A percentile compares a stretch with the other conserved stretches of the same genome.
These are phyloP conservation scores for Pythium folliculosum DNA, from an alignment of 352 stramenopile genomes.

Conservation along the genomic window DNA sequence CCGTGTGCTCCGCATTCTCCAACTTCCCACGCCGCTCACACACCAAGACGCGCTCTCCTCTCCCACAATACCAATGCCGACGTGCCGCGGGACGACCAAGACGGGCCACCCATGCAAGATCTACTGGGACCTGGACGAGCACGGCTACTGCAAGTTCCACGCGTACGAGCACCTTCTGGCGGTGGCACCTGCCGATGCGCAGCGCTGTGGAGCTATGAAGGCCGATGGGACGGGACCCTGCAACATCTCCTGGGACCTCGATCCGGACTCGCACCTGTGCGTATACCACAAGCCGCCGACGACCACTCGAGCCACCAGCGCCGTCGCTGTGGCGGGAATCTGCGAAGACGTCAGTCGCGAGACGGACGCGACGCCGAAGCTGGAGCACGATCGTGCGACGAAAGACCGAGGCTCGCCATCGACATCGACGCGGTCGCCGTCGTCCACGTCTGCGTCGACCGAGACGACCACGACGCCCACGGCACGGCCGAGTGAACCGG, in stretches of 20 bases:
- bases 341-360: neutral
- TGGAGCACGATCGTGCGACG: too few relatives aligned
- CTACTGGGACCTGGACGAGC: neutral
- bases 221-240: neutral
- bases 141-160: neutral
- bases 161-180: neutral
- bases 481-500: too few relatives aligned
- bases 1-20: too few relatives aligned
- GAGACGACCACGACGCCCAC: too few relatives aligned
- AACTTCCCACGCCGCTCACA: too few relatives aligned
- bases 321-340: neutral
- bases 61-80: neutral
- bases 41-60: too few relatives aligned
- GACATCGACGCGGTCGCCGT: too few relatives aligned
- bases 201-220: neutral
- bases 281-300: neutral
- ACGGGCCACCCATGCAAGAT: neutral
- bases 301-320: neutral
- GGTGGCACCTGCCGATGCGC: neutral
- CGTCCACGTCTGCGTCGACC: too few relatives aligned
- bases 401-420: too few relatives aligned
- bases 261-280: neutral
- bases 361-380: too few relatives aligned
- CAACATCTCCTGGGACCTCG: constrained; percentile 1
- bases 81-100: neutral